Evolutionary conservation across 306 rosid species (phyloP).

Genomic region (Citrullus mucosospermus): DNA sequence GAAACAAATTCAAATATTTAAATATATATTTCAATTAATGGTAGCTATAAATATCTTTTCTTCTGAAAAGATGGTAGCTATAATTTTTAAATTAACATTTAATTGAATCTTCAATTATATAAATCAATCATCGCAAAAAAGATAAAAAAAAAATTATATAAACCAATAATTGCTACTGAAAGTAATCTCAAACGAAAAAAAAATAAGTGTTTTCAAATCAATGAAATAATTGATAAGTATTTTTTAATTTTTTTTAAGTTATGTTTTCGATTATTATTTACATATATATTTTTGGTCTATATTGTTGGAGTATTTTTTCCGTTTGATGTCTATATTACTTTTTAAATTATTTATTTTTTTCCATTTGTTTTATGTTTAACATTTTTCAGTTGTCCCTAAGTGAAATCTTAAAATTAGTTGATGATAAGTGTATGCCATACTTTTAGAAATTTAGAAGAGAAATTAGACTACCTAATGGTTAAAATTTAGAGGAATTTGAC

Average conservation of each 20-base stretch:
- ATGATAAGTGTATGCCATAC: too few relatives aligned
- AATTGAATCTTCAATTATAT: not conserved
- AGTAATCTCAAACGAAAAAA: not conserved
- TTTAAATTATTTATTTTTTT: too few relatives aligned
- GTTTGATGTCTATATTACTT: not conserved
- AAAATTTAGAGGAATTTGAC: not conserved
- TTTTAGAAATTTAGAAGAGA: too few relatives aligned
- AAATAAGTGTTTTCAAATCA: not conserved
- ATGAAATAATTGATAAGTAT: not conserved
- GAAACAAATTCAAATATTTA: not conserved
- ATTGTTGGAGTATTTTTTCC: too few relatives aligned
- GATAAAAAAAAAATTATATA: too few relatives aligned
- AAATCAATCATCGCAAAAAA: not conserved
- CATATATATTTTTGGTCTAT: too few relatives aligned
- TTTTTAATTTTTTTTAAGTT: not conserved
- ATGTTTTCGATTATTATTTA: not conserved
- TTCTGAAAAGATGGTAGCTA: not conserved
- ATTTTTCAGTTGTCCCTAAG: too few relatives aligned
- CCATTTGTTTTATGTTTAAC: too few relatives aligned
- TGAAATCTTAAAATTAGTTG: not conserved
- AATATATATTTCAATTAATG: not conserved
- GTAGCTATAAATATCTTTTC: not conserved
- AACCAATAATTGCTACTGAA: not conserved
- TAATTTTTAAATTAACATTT: not conserved
- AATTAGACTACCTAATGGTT: too few relatives aligned